Evolutionary conservation across 169 alveolate species (phyloP).

Genomic region (Plasmodium knowlesi): DNA sequence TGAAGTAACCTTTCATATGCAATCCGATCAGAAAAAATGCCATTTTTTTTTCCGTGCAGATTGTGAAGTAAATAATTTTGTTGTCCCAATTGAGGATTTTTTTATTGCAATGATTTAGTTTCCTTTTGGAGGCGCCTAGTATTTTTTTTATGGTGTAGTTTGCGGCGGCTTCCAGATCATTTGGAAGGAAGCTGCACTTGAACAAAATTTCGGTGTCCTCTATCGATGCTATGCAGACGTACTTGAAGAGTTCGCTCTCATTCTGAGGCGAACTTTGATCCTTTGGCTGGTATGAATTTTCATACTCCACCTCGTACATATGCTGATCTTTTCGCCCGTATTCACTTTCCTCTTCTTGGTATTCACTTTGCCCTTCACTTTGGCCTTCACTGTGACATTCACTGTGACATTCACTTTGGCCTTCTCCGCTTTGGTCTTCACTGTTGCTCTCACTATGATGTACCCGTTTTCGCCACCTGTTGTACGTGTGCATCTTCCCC

Average conservation of each 20-base stretch:
- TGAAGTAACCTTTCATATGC: constrained; percentile 48
- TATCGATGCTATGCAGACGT: constrained; percentile 67
- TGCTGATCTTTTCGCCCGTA: background rate
- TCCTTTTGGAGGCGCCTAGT: constrained; percentile 48
- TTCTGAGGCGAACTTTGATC: background rate
- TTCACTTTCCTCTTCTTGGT: background rate
- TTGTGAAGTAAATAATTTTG: constrained; percentile 52
- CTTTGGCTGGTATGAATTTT: background rate
- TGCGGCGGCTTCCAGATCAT: constrained; percentile 44
- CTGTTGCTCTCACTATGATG: background rate
- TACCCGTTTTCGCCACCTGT: background rate
- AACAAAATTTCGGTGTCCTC: constrained; percentile 55
- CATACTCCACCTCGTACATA: background rate
- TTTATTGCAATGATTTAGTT: constrained; percentile 44
- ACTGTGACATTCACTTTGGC: background rate
- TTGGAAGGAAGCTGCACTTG: constrained; percentile 14
- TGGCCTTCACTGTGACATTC: background rate
- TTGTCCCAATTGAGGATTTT: constrained; percentile 71
- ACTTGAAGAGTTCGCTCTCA: constrained; percentile 9
- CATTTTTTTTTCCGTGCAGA: constrained; percentile 58
- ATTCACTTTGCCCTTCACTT: background rate
- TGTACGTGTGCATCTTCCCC: background rate
- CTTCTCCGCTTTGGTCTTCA: background rate
- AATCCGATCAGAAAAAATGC: constrained; percentile 62
- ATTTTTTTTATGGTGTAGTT: constrained; percentile 48